Base-by-base conservation (phyloP, 352 stramenopile species). In the Globisporangium yorkense region DNA sequence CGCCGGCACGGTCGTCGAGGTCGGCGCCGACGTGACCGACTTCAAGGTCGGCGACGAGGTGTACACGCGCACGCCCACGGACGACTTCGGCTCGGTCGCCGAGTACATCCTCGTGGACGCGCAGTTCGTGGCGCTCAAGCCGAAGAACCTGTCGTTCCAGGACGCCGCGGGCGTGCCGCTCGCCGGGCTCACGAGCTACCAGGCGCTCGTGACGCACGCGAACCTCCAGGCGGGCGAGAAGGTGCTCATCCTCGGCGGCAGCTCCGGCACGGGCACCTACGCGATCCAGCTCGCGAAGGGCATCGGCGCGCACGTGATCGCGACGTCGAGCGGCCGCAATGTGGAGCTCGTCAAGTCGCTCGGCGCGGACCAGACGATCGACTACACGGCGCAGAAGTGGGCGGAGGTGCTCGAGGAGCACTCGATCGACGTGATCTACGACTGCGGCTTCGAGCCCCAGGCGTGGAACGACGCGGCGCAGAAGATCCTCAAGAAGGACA, bases 21-120 rank as follows among this genome's bases (percentile, higher is more conserved):
- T 84, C 16, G 81, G 84, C 16, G 35, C 45, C 18, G 55, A 73
- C 10, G 73, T 81, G 4, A 62, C 64, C 35, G 63, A 63, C 20
- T 79, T 91, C 49, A 57, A 76, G 39, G 68, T 82, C 9, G 82
- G 78, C 13, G 80, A 90, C 63, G 67, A 63, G 31, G 73, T 94
- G 43, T 91, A 57, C 51, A 49, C 41, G 21, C 39, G 39, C 24
- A 50, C 51, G 12, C 27, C 51, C 1, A 49, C 27, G 0, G 21
- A 37, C 6, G 51, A 48, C 21, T 57, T 57, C 12, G 51, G 51
- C 21, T 13, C 53, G 16, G 40, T 63, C 12, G 59, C 54, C 20
- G 59, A 67, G 52, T 70, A 60, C 50, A 16, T 62, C 2, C 21
- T 33, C 3, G 12, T 43, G 5, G 60, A 63, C n/a, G 48, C 24